Percentiles rank a stretch among this genome's conserved stretches.
Evolutionary conservation across 208 protist species (phyloP).

Genomic region (Angomonas ambiguus): DNA sequence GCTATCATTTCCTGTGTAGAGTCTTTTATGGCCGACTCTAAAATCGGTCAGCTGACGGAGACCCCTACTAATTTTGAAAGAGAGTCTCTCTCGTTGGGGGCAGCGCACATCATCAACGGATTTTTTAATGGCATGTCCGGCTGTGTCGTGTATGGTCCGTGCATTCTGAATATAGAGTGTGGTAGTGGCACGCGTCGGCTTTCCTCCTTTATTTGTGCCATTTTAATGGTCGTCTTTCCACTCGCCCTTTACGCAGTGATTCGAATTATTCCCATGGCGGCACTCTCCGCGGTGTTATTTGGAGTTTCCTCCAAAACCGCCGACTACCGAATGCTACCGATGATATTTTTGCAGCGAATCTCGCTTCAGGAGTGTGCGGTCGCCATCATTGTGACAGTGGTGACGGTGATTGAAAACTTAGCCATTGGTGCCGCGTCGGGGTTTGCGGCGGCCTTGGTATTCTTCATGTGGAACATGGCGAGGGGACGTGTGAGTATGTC

Average conservation of each 20-base stretch:
- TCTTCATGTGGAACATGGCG: slow-evolving; percentile 61
- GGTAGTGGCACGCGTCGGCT: slow-evolving; percentile 39
- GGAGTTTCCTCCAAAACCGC: slow-evolving; percentile 50
- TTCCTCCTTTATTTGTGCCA: slow-evolving; percentile 40
- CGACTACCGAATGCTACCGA: slow-evolving; percentile 50
- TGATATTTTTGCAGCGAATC: slow-evolving; percentile 53
- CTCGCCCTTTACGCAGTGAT: slow-evolving; percentile 43
- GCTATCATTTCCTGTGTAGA: slow-evolving; percentile 42
- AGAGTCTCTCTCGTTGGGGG: slow-evolving; percentile 36
- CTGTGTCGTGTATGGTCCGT: slow-evolving; percentile 44
- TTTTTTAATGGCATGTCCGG: slow-evolving; percentile 53
- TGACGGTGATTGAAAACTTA: slow-evolving; percentile 41
- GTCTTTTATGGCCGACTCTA: slow-evolving; percentile 52
- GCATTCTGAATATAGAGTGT: slow-evolving; percentile 53
- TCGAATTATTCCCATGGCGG: slow-evolving; percentile 45
- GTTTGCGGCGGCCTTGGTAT: slow-evolving; percentile 39
- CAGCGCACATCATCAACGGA: slow-evolving; percentile 48
- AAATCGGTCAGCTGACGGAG: slow-evolving; percentile 49
- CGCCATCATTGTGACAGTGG: slow-evolving; percentile 45
- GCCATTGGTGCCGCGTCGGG: slow-evolving; percentile 43
- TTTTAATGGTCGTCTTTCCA: slow-evolving; percentile 47
- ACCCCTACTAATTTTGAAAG: slow-evolving; percentile 53
- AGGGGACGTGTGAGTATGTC: slow-evolving; percentile 28
- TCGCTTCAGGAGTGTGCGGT: slow-evolving; percentile 52
- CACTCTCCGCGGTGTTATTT: slow-evolving; percentile 41